These are phyloP conservation scores for Penicillium tannophilum DNA, from an alignment of 495 filamentous ascomycete species.

Conservation along the genomic window DNA sequence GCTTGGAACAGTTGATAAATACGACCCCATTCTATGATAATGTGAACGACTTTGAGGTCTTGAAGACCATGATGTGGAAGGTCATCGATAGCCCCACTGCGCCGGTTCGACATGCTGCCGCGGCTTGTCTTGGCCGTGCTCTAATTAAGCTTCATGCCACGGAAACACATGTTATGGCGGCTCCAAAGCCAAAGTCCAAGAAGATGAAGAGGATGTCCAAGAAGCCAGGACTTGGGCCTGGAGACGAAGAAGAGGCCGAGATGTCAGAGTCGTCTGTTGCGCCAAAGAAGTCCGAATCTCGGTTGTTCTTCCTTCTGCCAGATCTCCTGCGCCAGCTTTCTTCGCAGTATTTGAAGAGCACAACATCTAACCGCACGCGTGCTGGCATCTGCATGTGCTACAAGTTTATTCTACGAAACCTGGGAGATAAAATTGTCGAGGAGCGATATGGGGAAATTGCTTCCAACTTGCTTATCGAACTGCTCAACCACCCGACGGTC, in stretches of 20 bases:
- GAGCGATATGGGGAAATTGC: slow-evolving; percentile 77
- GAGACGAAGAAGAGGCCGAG: slow-evolving; percentile 73
- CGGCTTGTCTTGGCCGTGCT: slow-evolving; percentile 76
- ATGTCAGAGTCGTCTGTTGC: slow-evolving; percentile 72
- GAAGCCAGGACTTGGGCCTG: slow-evolving; percentile 62
- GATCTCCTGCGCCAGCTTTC: slow-evolving; percentile 84
- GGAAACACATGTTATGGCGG: slow-evolving; percentile 52
- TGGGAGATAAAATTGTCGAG: slow-evolving; percentile 78
- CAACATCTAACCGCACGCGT: slow-evolving; percentile 77
- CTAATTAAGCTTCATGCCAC: slow-evolving; percentile 81
- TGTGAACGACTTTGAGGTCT: slow-evolving; percentile 84
- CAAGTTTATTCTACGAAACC: slow-evolving; percentile 69
- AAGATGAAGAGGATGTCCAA: slow-evolving; percentile 75
- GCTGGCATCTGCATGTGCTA: slow-evolving; percentile 89
- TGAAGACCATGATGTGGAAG: slow-evolving; percentile 80
- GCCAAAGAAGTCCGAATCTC: slow-evolving; percentile 66
- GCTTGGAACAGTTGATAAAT: slow-evolving; percentile 71
- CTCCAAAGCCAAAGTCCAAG: slow-evolving; percentile 67
- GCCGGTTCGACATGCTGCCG: slow-evolving; percentile 80
- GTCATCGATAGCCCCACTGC: slow-evolving; percentile 76
- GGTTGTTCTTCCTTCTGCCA: slow-evolving; percentile 69
- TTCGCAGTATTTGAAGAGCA: slow-evolving; percentile 74
- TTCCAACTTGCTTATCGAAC: slow-evolving; percentile 75
- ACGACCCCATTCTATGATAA: slow-evolving; percentile 83
- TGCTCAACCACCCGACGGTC: slow-evolving; percentile 76